Base-by-base conservation (phyloP, 495 filamentous ascomycete genomes). In the Penicillium bovifimosum region DNA sequence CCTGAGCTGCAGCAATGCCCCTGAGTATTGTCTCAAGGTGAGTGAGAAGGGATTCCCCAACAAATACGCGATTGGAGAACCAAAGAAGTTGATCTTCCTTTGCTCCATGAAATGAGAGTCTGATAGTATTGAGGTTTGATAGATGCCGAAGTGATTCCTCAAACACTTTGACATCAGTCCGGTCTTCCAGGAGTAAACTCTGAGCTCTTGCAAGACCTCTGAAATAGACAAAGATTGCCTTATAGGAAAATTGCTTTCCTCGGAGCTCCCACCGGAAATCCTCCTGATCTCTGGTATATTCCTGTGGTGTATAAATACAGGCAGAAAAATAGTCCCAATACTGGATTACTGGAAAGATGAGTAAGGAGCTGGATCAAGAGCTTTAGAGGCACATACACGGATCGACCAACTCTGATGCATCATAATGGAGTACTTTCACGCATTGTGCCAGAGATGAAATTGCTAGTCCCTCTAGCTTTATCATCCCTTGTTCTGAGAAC, bases 81-180 rank as follows among this genome's bases (percentile, higher is more conserved):
- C 24, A 53, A 38, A 53, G 41, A 38, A 53, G 27, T 34, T 46
- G 7, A 38, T 53, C 50, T 39, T 53, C 50, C 9, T 46, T 38
- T 7, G 10, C n/a, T 39, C 16, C 10, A 40, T 34, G 1, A 32
- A 45, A 53, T 8, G 41, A 45, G 24, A 53, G 50, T 28, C 40
- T 45, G 4, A 53, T 17, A 16, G 31, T 34, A 16, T 20, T 53
- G 5, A 53, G 29, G n/a, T 39, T 28, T 6, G 16, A 43, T n/a
- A 43, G 27, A 18, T 43, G 1, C 41, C 14, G n/a, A 43, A 43
- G 27, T 43, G 7, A 43, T 9, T 29, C 31, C 0, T 3, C 27
- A 20, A 53, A 41, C 17, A 24, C 38, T 10, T 34, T 7, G 14
- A 53, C 40, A 39, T 53, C 50, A 6, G 6, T 29, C 36, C 41